phyloP scores from a whole-genome alignment of 2,329 filamentous ascomycete species.

The Trichophyton mentagrophytes region DNA sequence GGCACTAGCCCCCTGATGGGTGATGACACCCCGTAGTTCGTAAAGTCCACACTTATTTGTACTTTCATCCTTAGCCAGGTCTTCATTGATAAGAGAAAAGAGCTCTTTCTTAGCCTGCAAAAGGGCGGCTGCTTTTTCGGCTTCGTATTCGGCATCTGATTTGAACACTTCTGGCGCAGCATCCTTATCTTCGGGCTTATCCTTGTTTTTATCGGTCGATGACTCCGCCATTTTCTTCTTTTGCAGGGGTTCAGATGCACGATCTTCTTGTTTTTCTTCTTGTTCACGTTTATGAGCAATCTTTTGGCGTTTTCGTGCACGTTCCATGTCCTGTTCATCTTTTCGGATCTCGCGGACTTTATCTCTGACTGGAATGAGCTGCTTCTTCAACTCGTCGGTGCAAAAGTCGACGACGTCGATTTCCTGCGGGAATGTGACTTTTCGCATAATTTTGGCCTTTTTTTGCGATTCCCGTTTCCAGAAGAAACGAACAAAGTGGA shows the following conservation, averaged over 20 bases:
- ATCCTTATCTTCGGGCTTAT: constrained; percentile 55
- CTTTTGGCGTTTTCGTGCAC: constrained; percentile 85
- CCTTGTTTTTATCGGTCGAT: constrained; percentile 41
- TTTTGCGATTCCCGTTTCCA: constrained; percentile 94
- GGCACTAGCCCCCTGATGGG: constrained; percentile 90
- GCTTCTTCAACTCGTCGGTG: constrained; percentile 71
- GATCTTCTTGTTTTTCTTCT: constrained; percentile 31
- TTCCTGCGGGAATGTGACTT: constrained; percentile 90
- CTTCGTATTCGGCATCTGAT: constrained; percentile 85
- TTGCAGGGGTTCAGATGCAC: constrained; percentile 30
- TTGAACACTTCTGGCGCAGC: constrained; percentile 69
- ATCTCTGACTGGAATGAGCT: constrained; percentile 83
- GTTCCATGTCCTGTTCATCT: constrained; percentile 85
- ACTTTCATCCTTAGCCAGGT: constrained; percentile 62
- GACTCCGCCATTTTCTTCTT: constrained; percentile 38
- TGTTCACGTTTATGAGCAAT: constrained; percentile 45
- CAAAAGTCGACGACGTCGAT: constrained; percentile 91
- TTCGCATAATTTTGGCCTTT: constrained; percentile 99
- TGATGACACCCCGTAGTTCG: constrained; percentile 85
- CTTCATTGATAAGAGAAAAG: constrained; percentile 59
- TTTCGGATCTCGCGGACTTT: constrained; percentile 91
- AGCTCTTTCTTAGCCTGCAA: constrained; percentile 79
- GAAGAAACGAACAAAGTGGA: constrained; percentile 96
- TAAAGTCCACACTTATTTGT: constrained; percentile 92
- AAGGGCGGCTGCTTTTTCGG: constrained; percentile 64